Conservation (phyloP, 495 filamentous ascomycete genomes). For the Aspergillus homomorphus region DNA sequence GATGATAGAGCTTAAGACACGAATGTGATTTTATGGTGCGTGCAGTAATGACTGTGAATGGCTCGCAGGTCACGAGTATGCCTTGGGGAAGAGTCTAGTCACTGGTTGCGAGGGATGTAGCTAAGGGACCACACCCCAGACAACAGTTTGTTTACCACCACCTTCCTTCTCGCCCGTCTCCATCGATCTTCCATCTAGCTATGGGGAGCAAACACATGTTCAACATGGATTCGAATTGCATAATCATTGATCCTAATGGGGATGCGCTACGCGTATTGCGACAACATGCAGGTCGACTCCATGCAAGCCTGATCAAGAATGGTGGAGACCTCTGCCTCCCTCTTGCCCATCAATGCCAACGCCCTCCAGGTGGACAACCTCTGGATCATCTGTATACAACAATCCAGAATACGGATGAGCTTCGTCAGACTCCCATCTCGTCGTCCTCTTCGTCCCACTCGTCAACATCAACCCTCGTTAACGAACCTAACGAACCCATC, state of each 20-base stretch:
- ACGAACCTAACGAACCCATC: not conserved
- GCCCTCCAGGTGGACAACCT: too few relatives aligned
- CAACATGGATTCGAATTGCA: not conserved
- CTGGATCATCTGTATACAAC: too few relatives aligned
- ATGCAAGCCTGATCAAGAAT: not conserved
- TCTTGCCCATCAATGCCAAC: not conserved
- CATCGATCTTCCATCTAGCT: too few relatives aligned
- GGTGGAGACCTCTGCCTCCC: not conserved
- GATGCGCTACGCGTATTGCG: slow-evolving; percentile 13
- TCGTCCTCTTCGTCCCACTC: not conserved
- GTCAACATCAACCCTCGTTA: not conserved
- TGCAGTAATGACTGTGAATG: too few relatives aligned
- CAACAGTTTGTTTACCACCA: not conserved
- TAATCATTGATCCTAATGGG: slow-evolving; percentile 15
- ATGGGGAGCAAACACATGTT: too few relatives aligned
- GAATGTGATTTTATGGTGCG: too few relatives aligned
- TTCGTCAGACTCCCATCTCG: too few relatives aligned
- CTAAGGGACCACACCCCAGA: not conserved
- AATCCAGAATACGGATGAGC: too few relatives aligned
- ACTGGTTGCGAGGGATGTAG: not conserved
- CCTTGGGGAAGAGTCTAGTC: not conserved
- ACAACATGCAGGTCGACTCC: not conserved
- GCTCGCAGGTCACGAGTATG: too few relatives aligned
- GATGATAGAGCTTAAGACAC: not conserved
- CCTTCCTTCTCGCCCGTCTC: not conserved